phyloP scores from a whole-genome alignment of 2,329 filamentous ascomycete species.

The Camptophora hylomeconis region DNA sequence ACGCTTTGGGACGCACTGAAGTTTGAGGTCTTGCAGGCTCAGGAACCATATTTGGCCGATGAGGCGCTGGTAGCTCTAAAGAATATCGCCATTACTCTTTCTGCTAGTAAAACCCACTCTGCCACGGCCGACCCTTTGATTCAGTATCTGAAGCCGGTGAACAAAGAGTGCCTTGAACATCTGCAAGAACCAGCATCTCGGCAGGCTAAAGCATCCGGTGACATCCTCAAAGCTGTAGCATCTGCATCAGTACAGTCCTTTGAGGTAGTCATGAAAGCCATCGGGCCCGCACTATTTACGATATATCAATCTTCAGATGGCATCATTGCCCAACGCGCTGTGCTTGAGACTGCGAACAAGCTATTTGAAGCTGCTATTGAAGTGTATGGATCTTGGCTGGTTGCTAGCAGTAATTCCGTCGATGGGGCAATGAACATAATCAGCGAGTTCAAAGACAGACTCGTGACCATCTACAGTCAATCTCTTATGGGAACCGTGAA shows the following conservation, averaged over 20 bases:
- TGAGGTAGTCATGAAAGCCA: constrained; percentile 40
- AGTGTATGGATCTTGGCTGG: constrained; percentile 44
- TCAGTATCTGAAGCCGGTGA: constrained; percentile 47
- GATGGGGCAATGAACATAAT: constrained; percentile 29
- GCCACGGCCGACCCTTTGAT: constrained; percentile 32
- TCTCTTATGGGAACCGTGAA: constrained; percentile 39
- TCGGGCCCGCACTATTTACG: constrained; percentile 45
- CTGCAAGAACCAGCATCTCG: constrained; percentile 56
- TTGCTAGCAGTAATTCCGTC: constrained; percentile 24
- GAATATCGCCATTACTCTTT: constrained; percentile 43
- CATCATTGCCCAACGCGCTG: constrained; percentile 48
- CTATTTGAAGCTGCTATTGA: constrained; percentile 45
- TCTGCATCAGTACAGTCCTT: constrained; percentile 42
- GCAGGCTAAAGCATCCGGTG: constrained; percentile 51
- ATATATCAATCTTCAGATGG: constrained; percentile 49
- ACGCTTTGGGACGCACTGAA: constrained; percentile 57
- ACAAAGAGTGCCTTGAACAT: constrained; percentile 55
- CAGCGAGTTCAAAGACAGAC: constrained; percentile 35
- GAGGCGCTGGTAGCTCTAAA: constrained; percentile 44
- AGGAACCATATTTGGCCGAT: constrained; percentile 52
- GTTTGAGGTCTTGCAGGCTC: constrained; percentile 54
- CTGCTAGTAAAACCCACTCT: constrained; percentile 26
- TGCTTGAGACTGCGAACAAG: constrained; percentile 47
- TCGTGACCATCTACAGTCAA: constrained; percentile 42
- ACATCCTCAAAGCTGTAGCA: constrained; percentile 45